phyloP scores from a whole-genome alignment of 495 filamentous ascomycete species.

The Trichoderma gamsii region DNA sequence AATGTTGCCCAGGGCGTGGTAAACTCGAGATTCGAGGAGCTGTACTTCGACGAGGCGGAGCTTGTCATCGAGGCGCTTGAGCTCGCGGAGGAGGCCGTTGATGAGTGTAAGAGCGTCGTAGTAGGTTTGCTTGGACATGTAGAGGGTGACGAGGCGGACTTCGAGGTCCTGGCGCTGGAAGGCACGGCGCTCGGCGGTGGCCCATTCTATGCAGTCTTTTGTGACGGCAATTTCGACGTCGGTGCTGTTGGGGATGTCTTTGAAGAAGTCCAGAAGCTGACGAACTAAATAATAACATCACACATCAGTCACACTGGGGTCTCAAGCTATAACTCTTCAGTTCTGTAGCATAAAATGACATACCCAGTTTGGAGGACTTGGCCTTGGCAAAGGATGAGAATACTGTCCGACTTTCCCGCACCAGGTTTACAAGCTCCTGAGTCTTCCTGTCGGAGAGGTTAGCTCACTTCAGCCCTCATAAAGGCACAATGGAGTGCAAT shows the following conservation, averaged over 20 bases:
- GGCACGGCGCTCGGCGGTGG: slow-evolving; percentile 79
- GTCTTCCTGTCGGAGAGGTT: slow-evolving; percentile 48
- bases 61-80: slow-evolving; percentile 98
- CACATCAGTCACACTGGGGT: slow-evolving; percentile 17
- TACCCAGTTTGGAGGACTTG: slow-evolving; percentile 97
- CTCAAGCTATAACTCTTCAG: background rate
- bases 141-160: slow-evolving; percentile 84
- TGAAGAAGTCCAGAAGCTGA: slow-evolving; percentile 92
- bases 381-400: slow-evolving; percentile 96
- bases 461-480: slow-evolving; percentile 6
- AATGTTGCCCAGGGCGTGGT: slow-evolving; percentile 95
- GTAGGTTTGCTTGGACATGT: slow-evolving; percentile 94
- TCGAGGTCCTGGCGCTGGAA: slow-evolving; percentile 98
- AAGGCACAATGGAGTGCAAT: slow-evolving; percentile 6
- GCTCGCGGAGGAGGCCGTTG: slow-evolving; percentile 87
- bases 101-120: slow-evolving; percentile 95
- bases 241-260: slow-evolving; percentile 83
- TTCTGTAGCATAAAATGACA: slow-evolving; percentile 22
- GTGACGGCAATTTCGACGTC: slow-evolving; percentile 91
- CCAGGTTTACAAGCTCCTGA: slow-evolving; percentile 82
- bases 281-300: slow-evolving; percentile 57
- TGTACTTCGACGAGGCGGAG: slow-evolving; percentile 98
- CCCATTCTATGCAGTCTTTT: slow-evolving; percentile 99
- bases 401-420: slow-evolving; percentile 81
- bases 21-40: slow-evolving; percentile 91